Percentiles rank a stretch among this genome's conserved stretches.
Evolutionary conservation across 2,329 filamentous ascomycete species (phyloP).

Genomic region (Nothophoma quercina): DNA sequence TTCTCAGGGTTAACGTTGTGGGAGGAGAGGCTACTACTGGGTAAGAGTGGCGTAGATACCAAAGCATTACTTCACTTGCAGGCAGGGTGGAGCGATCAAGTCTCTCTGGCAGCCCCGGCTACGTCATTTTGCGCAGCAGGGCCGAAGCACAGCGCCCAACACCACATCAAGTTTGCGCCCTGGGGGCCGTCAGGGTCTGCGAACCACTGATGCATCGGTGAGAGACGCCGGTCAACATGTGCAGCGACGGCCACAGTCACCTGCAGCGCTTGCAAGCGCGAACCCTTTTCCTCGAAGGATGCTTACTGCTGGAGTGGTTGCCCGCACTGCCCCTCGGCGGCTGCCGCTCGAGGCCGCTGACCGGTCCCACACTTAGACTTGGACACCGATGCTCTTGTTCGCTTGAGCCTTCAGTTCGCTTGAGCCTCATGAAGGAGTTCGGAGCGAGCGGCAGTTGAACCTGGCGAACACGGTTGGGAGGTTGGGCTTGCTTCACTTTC

Average conservation of each 20-base stretch:
- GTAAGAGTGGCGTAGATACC: constrained; percentile 10
- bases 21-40: constrained; percentile 4
- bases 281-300: constrained; percentile 6
- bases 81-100: constrained; percentile 7
- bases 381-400: constrained; percentile 11
- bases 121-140: constrained; percentile 17
- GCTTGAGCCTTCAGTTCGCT: constrained; percentile 7
- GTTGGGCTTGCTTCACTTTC: not conserved
- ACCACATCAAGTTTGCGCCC: constrained; percentile 13
- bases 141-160: constrained; percentile 16
- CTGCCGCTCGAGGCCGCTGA: constrained; percentile 18
- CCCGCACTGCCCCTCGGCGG: constrained; percentile 6
- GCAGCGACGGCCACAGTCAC: constrained; percentile 1
- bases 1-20: constrained; percentile 17
- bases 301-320: not conserved
- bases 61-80: constrained; percentile 11
- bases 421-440: constrained; percentile 6
- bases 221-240: constrained; percentile 9
- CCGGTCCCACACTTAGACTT: constrained; percentile 10
- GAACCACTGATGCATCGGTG: constrained; percentile 5
- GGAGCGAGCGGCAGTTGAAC: not conserved
- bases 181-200: not conserved
- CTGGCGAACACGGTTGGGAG: not conserved
- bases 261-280: not conserved
- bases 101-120: constrained; percentile 7